These are phyloP conservation scores for Ceratobasidium sp. DNA, from an alignment of 1,284 basidiomycete species.

Conservation along the genomic window DNA sequence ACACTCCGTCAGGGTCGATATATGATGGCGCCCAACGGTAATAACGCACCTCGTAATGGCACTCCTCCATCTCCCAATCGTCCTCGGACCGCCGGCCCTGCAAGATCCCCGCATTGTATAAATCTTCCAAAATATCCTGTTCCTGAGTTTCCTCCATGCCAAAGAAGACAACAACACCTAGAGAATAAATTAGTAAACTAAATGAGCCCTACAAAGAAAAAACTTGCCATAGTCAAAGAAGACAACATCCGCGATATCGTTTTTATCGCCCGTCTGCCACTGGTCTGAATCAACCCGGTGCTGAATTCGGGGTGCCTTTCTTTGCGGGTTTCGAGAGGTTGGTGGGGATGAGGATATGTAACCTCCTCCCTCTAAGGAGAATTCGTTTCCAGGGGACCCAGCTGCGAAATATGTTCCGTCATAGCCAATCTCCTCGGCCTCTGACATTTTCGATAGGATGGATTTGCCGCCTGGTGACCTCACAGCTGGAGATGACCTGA, in stretches of 20 bases:
- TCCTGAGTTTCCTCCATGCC: conserved; percentile 79
- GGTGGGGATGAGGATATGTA: conserved; percentile 63
- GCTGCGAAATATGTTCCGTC: conserved; percentile 78
- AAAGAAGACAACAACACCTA: conserved; percentile 81
- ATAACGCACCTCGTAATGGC: conserved; percentile 74
- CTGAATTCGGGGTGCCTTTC: conserved; percentile 11
- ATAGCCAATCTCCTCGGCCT: conserved; percentile 89
- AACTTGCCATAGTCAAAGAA: conserved; percentile 68
- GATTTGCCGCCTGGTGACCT: conserved; percentile 65
- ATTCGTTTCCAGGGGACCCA: conserved; percentile 19
- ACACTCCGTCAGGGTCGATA: conserved; percentile 42
- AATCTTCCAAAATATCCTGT: conserved; percentile 78
- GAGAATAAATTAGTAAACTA: conserved; percentile 57
- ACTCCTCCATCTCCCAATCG: conserved; percentile 89
- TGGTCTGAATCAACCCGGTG: conserved; percentile 43
- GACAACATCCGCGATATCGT: conserved; percentile 76
- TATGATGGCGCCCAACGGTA: neutral
- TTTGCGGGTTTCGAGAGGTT: conserved; percentile 31
- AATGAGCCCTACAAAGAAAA: neutral
- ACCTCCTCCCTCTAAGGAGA: conserved; percentile 54
- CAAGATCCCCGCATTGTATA: conserved; percentile 72
- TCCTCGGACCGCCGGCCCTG: conserved; percentile 61
- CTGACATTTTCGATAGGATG: conserved; percentile 71
- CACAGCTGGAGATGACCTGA: conserved; percentile 79
- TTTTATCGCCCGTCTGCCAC: conserved; percentile 51